A percentile compares a stretch with the other conserved stretches of the same genome.
Conservation (phyloP, 78 protist species). For the Protostelium mycophagum region DNA sequence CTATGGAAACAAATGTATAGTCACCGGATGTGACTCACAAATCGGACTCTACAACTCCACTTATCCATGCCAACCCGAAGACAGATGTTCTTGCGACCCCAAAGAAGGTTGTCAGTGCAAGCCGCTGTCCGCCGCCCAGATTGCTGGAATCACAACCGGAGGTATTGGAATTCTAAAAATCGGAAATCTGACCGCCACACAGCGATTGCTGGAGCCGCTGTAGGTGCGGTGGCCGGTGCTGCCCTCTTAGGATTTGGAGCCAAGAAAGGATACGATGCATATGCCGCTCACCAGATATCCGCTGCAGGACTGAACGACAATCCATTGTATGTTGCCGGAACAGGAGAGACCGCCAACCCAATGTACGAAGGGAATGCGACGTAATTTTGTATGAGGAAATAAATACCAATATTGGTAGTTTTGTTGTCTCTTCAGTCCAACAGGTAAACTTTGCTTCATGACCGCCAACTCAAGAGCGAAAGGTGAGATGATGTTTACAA, state of each 20-base stretch:
- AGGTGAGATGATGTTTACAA: too few relatives aligned
- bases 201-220: background rate
- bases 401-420: too few relatives aligned
- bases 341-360: too few relatives aligned
- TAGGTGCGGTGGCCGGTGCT: background rate
- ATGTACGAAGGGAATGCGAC: too few relatives aligned
- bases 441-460: too few relatives aligned
- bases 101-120: background rate
- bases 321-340: too few relatives aligned
- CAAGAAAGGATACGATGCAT: background rate
- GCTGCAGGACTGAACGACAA: background rate
- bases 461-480: too few relatives aligned
- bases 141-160: background rate
- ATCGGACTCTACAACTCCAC: background rate
- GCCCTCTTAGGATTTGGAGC: background rate
- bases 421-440: too few relatives aligned
- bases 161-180: too few relatives aligned
- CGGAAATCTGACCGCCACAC: too few relatives aligned
- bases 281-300: background rate
- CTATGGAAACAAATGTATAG: background rate
- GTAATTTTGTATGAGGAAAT: too few relatives aligned
- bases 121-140: background rate
- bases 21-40: background rate
- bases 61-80: background rate
- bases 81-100: background rate